These are phyloP conservation scores for Acacia acuminata DNA, from an alignment of 306 rosid species.

Conservation along the genomic window DNA sequence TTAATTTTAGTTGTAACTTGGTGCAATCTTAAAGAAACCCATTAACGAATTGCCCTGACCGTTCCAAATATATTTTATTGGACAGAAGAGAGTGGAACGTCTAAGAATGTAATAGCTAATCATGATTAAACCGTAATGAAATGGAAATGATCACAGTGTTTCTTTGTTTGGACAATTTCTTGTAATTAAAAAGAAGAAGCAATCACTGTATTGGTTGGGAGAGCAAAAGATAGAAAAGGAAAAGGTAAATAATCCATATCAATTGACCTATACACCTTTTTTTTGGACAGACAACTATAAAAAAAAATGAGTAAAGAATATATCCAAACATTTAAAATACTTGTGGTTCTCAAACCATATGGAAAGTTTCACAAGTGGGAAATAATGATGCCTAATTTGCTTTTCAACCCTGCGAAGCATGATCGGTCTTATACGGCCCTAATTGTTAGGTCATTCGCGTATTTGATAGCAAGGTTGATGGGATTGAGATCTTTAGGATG, in stretches of 20 bases:
- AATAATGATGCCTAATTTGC: not conserved
- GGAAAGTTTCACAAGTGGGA: not conserved
- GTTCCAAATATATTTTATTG: not conserved
- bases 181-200: not conserved
- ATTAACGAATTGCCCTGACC: not conserved
- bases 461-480: not conserved
- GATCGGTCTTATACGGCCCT: not conserved
- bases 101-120: conserved; percentile 2
- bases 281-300: not conserved
- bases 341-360: not conserved
- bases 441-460: not conserved
- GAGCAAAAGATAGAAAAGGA: not conserved
- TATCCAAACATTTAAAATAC: not conserved
- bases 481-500: not conserved
- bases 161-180: not conserved
- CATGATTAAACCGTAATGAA: not conserved
- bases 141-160: not conserved
- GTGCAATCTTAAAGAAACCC: not conserved
- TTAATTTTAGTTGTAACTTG: not conserved
- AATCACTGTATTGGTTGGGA: not conserved
- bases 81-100: not conserved
- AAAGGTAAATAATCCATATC: not conserved
- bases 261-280: not conserved
- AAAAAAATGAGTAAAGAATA: not conserved
- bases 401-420: not conserved